Evolutionary conservation across 2,329 filamentous ascomycete species (phyloP).

Genomic region (Pseudogymnoascus sp.): DNA sequence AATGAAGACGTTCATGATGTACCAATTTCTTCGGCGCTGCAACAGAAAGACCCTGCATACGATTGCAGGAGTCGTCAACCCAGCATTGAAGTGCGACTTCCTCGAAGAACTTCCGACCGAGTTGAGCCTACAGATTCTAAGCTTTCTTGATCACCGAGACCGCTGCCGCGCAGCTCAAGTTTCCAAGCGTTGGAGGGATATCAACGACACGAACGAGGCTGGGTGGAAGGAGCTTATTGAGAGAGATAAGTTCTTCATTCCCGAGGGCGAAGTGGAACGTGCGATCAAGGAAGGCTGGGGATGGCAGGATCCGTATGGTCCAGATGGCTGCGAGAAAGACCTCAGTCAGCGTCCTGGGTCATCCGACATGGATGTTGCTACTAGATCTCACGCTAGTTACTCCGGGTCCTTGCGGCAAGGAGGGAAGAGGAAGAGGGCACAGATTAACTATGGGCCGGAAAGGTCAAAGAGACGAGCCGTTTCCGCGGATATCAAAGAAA

Average conservation of each 20-base stretch:
- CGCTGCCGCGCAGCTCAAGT: slow-evolving; percentile 88
- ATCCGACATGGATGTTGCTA: slow-evolving; percentile 35
- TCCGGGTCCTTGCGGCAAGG: not conserved
- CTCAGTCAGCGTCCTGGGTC: slow-evolving; percentile 55
- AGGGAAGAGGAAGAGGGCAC: slow-evolving; percentile 28
- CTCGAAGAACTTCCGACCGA: slow-evolving; percentile 76
- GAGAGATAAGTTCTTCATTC: slow-evolving; percentile 69
- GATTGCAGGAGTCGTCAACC: slow-evolving; percentile 85
- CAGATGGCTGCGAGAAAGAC: slow-evolving; percentile 72
- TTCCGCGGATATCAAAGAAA: slow-evolving; percentile 23
- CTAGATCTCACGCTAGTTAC: slow-evolving; percentile 11
- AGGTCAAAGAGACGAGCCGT: slow-evolving; percentile 27
- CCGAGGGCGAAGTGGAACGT: slow-evolving; percentile 73
- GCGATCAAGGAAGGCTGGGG: slow-evolving; percentile 93
- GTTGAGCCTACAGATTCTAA: slow-evolving; percentile 78
- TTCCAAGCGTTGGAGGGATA: slow-evolving; percentile 85
- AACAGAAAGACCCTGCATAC: slow-evolving; percentile 82
- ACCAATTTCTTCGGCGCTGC: slow-evolving; percentile 83
- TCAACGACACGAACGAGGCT: slow-evolving; percentile 87
- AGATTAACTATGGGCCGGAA: slow-evolving; percentile 19
- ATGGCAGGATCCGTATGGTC: slow-evolving; percentile 81
- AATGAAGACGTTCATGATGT: slow-evolving; percentile 95
- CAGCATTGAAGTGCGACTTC: slow-evolving; percentile 91
- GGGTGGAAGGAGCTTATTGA: slow-evolving; percentile 94
- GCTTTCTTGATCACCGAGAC: slow-evolving; percentile 77